These are phyloP conservation scores for Perilla frutescens DNA, from an alignment of 257 asterid genomes.

Conservation along the genomic window DNA sequence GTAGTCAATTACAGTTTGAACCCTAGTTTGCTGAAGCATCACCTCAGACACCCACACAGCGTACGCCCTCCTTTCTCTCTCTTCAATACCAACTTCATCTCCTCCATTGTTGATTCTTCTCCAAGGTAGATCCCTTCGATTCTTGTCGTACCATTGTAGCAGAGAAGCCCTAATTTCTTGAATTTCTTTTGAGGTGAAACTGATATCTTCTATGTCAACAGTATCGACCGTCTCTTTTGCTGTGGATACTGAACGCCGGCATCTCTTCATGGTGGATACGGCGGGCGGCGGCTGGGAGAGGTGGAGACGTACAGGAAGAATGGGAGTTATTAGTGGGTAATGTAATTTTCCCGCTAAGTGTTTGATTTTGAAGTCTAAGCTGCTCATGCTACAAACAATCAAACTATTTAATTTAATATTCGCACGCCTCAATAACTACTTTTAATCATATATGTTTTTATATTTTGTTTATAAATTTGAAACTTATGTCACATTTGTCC, in stretches of 20 bases:
- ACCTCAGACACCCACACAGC: constrained; percentile 99
- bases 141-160: constrained; percentile 76
- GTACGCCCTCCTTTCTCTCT: constrained; percentile 67
- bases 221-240: constrained; percentile 29
- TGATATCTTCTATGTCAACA: constrained; percentile 76
- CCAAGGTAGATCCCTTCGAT: constrained; percentile 93
- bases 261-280: constrained; percentile 51
- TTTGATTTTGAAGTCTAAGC: constrained; percentile 42
- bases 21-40: constrained; percentile 99
- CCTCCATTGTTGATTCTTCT: constrained; percentile 59
- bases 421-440: too few species aligned
- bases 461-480: too few species aligned
- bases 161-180: constrained; percentile 72
- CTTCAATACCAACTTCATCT: constrained; percentile 35
- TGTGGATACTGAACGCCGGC: constrained; percentile 41
- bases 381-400: neutral
- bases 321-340: constrained; percentile 21
- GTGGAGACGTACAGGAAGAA: constrained; percentile 14
- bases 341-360: constrained; percentile 57
- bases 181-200: constrained; percentile 58
- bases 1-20: constrained; percentile 86
- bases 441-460: too few species aligned
- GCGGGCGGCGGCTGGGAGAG: constrained; percentile 41
- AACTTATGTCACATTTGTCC: too few species aligned
- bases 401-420: neutral